A percentile compares a stretch with the other conserved stretches of the same genome.
These are phyloP conservation scores for Macrophomina phaseolina DNA, from an alignment of 2,329 filamentous ascomycete genomes.

Conservation along the genomic window DNA sequence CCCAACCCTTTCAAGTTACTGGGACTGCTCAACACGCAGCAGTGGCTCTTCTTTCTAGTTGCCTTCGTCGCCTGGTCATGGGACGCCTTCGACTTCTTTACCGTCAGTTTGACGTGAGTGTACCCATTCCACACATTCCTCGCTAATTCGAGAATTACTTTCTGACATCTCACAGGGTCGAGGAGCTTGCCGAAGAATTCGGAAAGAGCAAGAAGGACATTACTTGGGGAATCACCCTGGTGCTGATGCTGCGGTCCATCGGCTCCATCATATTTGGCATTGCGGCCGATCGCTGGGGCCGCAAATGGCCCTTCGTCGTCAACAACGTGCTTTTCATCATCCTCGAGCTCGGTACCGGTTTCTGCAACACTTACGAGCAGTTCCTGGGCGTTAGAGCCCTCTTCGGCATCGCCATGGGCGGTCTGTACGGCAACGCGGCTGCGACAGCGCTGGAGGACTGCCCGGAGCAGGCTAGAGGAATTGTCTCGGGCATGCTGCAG, in stretches of 20 bases:
- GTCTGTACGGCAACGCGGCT: conserved; percentile 66
- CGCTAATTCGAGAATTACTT: background rate
- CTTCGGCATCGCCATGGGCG: conserved; percentile 70
- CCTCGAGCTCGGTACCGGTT: conserved; percentile 65
- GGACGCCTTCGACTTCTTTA: conserved; percentile 66
- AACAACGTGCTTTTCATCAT: conserved; percentile 68
- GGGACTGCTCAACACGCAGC: conserved; percentile 57
- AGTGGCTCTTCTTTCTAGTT: conserved; percentile 64
- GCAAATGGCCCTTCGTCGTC: conserved; percentile 64
- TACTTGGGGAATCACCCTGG: conserved; percentile 60
- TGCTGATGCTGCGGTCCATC: conserved; percentile 65
- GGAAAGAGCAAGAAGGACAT: conserved; percentile 62
- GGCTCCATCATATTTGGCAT: conserved; percentile 64
- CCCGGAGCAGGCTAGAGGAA: conserved; percentile 62
- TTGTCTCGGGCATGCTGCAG: conserved; percentile 67
- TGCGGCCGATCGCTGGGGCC: conserved; percentile 59
- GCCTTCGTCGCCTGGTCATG: conserved; percentile 56
- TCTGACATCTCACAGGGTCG: conserved; percentile 39
- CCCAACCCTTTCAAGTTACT: conserved; percentile 61
- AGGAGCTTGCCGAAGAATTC: conserved; percentile 60
- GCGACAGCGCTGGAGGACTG: conserved; percentile 69
- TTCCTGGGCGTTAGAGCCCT: conserved; percentile 65
- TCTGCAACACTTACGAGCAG: conserved; percentile 62
- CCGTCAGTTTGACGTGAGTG: conserved; percentile 58
- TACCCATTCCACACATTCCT: background rate